These are phyloP conservation scores for Chaetomium olivaceum DNA, from an alignment of 2,329 filamentous ascomycete genomes.

Conservation along the genomic window DNA sequence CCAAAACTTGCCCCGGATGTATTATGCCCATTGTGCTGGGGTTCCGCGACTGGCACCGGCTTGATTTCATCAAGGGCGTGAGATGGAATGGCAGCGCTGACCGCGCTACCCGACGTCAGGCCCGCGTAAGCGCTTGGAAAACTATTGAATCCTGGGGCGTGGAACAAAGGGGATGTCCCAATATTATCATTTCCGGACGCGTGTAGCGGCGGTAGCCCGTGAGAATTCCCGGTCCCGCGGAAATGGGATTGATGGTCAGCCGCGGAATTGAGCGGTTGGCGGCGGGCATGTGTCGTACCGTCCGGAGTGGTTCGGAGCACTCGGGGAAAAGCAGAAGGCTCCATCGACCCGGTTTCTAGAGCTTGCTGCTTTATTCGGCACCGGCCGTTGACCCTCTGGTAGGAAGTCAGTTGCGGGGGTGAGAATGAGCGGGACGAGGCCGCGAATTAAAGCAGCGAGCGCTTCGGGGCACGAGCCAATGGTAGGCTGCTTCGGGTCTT, in stretches of 20 bases:
- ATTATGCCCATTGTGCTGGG: background rate
- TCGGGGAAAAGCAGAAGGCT: background rate
- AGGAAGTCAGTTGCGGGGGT: background rate
- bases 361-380: constrained; percentile 13
- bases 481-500: background rate
- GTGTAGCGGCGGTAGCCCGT: background rate
- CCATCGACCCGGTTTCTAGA: background rate
- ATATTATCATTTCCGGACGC: background rate
- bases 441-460: constrained; percentile 10
- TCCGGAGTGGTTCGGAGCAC: background rate
- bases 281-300: background rate
- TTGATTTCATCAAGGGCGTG: background rate
- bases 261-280: background rate
- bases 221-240: background rate
- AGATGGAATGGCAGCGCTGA: background rate
- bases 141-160: background rate
- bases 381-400: background rate
- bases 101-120: background rate
- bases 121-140: background rate
- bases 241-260: background rate
- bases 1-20: background rate
- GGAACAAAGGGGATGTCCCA: background rate
- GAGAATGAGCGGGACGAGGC: background rate
- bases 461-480: constrained; percentile 4
- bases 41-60: background rate